Conservation (phyloP, 2,329 filamentous ascomycete genomes). For the Lachnellula cervina region DNA sequence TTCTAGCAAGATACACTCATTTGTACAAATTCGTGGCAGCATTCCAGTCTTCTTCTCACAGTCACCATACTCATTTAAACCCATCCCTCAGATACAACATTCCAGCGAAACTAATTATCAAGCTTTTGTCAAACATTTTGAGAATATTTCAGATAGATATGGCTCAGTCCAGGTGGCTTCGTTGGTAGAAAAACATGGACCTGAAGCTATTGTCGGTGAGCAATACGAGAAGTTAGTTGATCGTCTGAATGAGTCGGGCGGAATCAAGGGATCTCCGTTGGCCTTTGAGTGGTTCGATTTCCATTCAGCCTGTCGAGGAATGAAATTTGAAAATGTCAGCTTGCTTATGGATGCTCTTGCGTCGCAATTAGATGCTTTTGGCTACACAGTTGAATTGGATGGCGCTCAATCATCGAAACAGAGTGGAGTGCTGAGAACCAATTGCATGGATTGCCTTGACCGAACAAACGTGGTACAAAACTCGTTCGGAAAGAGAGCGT, state of each 20-base stretch:
- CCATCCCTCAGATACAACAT: slow-evolving; percentile 75
- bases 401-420: slow-evolving; percentile 49
- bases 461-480: slow-evolving; percentile 95
- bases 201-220: slow-evolving; percentile 73
- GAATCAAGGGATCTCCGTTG: slow-evolving; percentile 45
- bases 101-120: slow-evolving; percentile 71
- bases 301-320: slow-evolving; percentile 83
- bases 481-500: slow-evolving; percentile 75
- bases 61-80: slow-evolving; percentile 88
- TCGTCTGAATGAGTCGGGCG: slow-evolving; percentile 59
- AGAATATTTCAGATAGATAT: slow-evolving; percentile 63
- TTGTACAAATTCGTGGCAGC: slow-evolving; percentile 82
- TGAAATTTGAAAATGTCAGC: slow-evolving; percentile 96
- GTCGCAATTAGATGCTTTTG: slow-evolving; percentile 61
- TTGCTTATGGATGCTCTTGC: slow-evolving; percentile 68
- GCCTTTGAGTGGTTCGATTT: slow-evolving; percentile 98
- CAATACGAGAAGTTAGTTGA: slow-evolving; percentile 67
- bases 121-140: slow-evolving; percentile 78
- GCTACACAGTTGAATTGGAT: slow-evolving; percentile 60
- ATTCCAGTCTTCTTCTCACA: slow-evolving; percentile 96
- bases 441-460: slow-evolving; percentile 98
- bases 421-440: slow-evolving; percentile 78
- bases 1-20: slow-evolving; percentile 66
- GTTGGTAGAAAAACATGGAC: slow-evolving; percentile 82
- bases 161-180: slow-evolving; percentile 74